A percentile compares a stretch with the other conserved stretches of the same genome.
These are phyloP conservation scores for Fusarium succisae DNA, from an alignment of 2,329 filamentous ascomycete genomes.

Conservation along the genomic window DNA sequence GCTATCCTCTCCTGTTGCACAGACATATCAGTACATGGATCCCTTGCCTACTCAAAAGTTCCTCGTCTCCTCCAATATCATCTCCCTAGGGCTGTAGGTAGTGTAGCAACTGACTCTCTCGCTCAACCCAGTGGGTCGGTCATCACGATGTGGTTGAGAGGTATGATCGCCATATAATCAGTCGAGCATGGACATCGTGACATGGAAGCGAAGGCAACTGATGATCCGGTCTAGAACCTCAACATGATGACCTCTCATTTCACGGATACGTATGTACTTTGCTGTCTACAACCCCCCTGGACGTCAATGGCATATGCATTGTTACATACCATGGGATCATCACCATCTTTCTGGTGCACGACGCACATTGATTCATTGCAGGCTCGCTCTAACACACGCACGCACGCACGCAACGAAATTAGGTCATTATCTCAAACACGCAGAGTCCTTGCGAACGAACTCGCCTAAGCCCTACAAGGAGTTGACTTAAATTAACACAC, in stretches of 20 bases:
- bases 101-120: constrained; percentile 3
- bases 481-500: constrained; percentile 12
- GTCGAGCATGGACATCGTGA: constrained; percentile 10
- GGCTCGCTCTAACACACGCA: background rate
- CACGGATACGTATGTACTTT: background rate
- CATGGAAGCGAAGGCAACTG: background rate
- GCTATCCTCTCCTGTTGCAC: constrained; percentile 10
- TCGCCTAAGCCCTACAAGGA: constrained; percentile 29
- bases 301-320: background rate
- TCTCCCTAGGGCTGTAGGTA: constrained; percentile 28
- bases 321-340: constrained; percentile 13
- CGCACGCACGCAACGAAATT: constrained; percentile 13
- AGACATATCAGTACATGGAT: constrained; percentile 23
- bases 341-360: background rate
- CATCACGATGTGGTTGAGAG: constrained; percentile 9
- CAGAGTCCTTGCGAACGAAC: constrained; percentile 2
- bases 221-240: constrained; percentile 32
- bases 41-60: constrained; percentile 24
- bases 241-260: constrained; percentile 14
- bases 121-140: background rate
- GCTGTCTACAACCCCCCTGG: background rate
- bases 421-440: constrained; percentile 10
- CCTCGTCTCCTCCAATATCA: constrained; percentile 12
- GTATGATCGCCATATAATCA: constrained; percentile 17
- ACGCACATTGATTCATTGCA: background rate